phyloP scores from a whole-genome alignment of 768 basidiomycete genomes.

The Hericium alpestre region DNA sequence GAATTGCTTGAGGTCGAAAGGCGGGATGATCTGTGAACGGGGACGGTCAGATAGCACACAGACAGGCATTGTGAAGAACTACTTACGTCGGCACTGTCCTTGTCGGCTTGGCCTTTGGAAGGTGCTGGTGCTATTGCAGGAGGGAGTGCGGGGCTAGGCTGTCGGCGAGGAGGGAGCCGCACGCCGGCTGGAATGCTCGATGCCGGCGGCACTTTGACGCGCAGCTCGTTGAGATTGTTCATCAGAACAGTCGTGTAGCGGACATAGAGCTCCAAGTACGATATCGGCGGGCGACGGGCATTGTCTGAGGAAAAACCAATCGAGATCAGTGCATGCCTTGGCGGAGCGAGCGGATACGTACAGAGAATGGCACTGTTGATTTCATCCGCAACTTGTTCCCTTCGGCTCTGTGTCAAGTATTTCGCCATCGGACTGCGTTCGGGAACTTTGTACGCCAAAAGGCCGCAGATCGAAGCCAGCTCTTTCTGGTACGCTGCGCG shows the following conservation, averaged over 20 bases:
- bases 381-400: slow-evolving; percentile 78
- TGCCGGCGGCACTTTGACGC: slow-evolving; percentile 31
- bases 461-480: slow-evolving; percentile 59
- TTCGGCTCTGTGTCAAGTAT: slow-evolving; percentile 67
- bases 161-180: slow-evolving; percentile 28
- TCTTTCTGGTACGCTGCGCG: slow-evolving; percentile 57
- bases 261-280: slow-evolving; percentile 52
- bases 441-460: slow-evolving; percentile 78
- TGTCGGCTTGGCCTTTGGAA: background rate
- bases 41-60: background rate
- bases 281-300: slow-evolving; percentile 39
- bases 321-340: background rate
- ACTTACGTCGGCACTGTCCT: background rate
- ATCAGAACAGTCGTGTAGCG: slow-evolving; percentile 58
- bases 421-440: slow-evolving; percentile 65
- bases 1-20: slow-evolving; percentile 45
- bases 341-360: slow-evolving; percentile 31
- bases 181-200: slow-evolving; percentile 32
- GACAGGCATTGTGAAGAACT: background rate
- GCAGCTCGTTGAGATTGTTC: slow-evolving; percentile 41
- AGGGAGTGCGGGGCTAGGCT: background rate
- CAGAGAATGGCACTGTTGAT: slow-evolving; percentile 80
- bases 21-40: slow-evolving; percentile 29
- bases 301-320: slow-evolving; percentile 31
- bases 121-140: background rate